Base-by-base conservation (phyloP, 169 alveolate genomes). In the Babesia bigemina region DNA sequence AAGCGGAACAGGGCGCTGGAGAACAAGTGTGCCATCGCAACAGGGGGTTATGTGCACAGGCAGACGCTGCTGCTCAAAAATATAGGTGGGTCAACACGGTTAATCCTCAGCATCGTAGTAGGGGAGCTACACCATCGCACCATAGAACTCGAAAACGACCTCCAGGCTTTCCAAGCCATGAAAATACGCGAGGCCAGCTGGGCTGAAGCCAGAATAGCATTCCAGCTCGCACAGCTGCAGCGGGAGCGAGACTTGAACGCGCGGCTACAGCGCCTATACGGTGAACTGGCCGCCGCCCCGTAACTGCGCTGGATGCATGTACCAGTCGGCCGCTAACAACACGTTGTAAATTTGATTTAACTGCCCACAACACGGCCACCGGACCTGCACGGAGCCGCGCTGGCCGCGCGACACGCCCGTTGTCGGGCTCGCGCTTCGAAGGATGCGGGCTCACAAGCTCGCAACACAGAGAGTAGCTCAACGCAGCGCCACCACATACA, bases 1-100 rank as follows among this genome's bases (percentile, higher is more conserved):
- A 81, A 81, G 39, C 57, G 84, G 21, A 81, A 58, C 63, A 70
- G 62, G 56, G 22, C 83, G 36, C 78, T 81, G 39, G 85, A 81
- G 55, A 65, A 62, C 63, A 81, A 71, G 79, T 81, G 75, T 53
- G 59, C 26, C 22, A 55, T 81, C 67, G 75, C 88, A 36, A 81
- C 88, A 6, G 88, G 79, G 6, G 88, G 88, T 8, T 81, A 81
- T 36, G 29, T 49, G 24, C 55, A 58, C 19, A 48, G 88, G 29
- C 73, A 81, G 52, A 73, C 52, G 59, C 24, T 39, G 57, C 66
- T 62, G 14, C 84, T 70, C 24, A 26, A 48, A 36, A 75, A 50
- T 33, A 81, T 81, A 12, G 84, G 88, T 73, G 13, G 10, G 88
- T 72, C n/a, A 11, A 2, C 16, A 22, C 63, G 36, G 12, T 24